Percentiles rank a stretch among this genome's conserved stretches.
Conservation (phyloP, 768 basidiomycete species). For the Mycena kentingensis region DNA sequence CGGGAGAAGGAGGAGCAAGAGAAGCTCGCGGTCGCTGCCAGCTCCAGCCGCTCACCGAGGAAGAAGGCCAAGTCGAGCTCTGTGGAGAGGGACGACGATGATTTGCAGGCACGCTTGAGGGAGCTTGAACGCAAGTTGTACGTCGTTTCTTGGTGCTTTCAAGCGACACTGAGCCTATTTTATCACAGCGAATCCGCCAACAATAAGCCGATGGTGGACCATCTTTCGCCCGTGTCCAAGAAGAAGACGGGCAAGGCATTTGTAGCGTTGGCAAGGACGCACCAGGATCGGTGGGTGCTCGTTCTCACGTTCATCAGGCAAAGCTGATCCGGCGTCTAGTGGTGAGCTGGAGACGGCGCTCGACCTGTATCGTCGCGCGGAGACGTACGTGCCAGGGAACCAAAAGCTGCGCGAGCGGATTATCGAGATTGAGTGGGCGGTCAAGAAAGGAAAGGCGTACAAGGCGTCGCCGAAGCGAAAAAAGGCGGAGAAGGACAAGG, state of each 20-base stretch:
- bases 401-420: slow-evolving; percentile 85
- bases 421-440: slow-evolving; percentile 80
- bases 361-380: slow-evolving; percentile 80
- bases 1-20: slow-evolving; percentile 39
- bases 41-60: too few species aligned
- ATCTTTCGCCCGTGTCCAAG: slow-evolving; percentile 69
- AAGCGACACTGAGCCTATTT: not conserved
- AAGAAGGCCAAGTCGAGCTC: slow-evolving; percentile 33
- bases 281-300: slow-evolving; percentile 71
- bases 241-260: slow-evolving; percentile 85
- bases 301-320: slow-evolving; percentile 3
- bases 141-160: slow-evolving; percentile 30
- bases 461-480: slow-evolving; percentile 58
- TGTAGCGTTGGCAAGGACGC: slow-evolving; percentile 78
- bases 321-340: slow-evolving; percentile 38
- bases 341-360: slow-evolving; percentile 81
- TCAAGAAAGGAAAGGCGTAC: slow-evolving; percentile 62
- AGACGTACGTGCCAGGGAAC: slow-evolving; percentile 84
- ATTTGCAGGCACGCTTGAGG: slow-evolving; percentile 61
- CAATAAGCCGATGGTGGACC: slow-evolving; percentile 60
- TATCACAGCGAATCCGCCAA: not conserved
- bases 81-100: slow-evolving; percentile 62
- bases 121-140: slow-evolving; percentile 77
- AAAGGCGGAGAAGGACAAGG: slow-evolving; percentile 34
- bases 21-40: slow-evolving; percentile 38